Base-by-base conservation (phyloP, 2,329 filamentous ascomycete genomes). In the Pseudocercospora vitis region DNA sequence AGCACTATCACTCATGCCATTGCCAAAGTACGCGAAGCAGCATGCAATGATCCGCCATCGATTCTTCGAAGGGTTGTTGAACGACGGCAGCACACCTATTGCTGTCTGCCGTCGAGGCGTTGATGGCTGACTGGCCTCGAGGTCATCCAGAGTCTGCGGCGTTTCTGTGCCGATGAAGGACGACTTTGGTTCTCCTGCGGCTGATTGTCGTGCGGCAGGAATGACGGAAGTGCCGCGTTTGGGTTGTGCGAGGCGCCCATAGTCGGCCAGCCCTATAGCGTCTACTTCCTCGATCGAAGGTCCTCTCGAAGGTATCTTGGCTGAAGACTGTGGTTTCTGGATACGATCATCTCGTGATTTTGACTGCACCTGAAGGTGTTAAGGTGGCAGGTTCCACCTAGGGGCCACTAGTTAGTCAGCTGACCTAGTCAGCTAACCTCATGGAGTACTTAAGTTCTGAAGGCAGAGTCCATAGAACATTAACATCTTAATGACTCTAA, bases 1-100 rank as follows among this genome's bases (percentile, higher is more conserved):
- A 0, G 87, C 74, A 62, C 58, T 59, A 47, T 95, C 90, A 61
- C 83, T 88, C 54, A 94, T 72, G 0, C 88, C 90, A 63, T 86
- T 85, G 2, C 79, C 78, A 56, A 94, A 79, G 54, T 81, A 86
- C 56, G 85, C 80, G 37, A 87, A 65, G 59, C 86, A 89, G 11
- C 80, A 78, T 8, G 82, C 78, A 7, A 85, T 66, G 21, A 91
- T 75, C 28, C 88, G 77, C 73, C 80, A 91, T 56, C 82, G 84
- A 68, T 90, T 91, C 80, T 83, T 88, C 8, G 78, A 57, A 3
- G 74, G 73, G 54, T 82, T 76, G 57, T 77, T 83, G 54, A 83
- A 79, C 57, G 77, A 85, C 45, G 82, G 81, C 26, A 82, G 66
- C 3, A 77, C 69, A 39, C 78, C 75, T 1, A 74, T 74, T 6